Percentiles rank a stretch among this genome's conserved stretches.
These are phyloP conservation scores for Trichoderma atrobrunneum DNA, from an alignment of 2,329 filamentous ascomycete genomes.

Conservation along the genomic window DNA sequence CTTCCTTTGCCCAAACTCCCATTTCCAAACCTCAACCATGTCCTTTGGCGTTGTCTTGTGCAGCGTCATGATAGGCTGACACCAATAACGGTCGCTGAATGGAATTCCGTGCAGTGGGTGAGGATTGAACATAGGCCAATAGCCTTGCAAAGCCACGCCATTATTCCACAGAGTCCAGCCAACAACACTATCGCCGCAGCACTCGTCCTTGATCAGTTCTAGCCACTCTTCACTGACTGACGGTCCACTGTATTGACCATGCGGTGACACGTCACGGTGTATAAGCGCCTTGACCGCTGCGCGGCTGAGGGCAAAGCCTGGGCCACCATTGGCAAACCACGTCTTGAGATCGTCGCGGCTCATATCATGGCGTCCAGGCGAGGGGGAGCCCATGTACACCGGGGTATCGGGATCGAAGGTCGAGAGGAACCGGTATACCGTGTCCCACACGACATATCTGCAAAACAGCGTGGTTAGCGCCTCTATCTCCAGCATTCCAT, in stretches of 20 bases:
- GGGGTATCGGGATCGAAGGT: constrained; percentile 44
- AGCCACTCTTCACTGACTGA: constrained; percentile 41
- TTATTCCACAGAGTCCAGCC: constrained; percentile 46
- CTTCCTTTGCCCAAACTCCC: constrained; percentile 36
- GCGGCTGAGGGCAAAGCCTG: constrained; percentile 46
- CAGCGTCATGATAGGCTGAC: constrained; percentile 48
- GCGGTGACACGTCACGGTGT: constrained; percentile 29
- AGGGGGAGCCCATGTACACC: constrained; percentile 50
- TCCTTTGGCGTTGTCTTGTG: constrained; percentile 47
- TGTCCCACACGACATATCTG: constrained; percentile 32
- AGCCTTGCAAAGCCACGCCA: constrained; percentile 44
- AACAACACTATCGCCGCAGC: constrained; percentile 52
- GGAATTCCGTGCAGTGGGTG: constrained; percentile 50
- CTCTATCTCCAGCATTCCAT: neutral
- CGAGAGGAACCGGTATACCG: constrained; percentile 47
- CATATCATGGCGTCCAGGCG: constrained; percentile 36
- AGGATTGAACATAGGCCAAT: constrained; percentile 50
- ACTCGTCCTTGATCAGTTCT: constrained; percentile 43
- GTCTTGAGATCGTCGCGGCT: constrained; percentile 31
- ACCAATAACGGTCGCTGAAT: constrained; percentile 47
- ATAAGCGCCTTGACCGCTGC: constrained; percentile 44
- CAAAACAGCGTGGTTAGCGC: neutral
- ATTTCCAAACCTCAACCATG: constrained; percentile 49
- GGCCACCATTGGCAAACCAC: constrained; percentile 50
- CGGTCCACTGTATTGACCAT: constrained; percentile 40